Evolutionary conservation across 2,329 filamentous ascomycete species (phyloP), one percentile per base, ranked within the genome.

Genomic region (Rutstroemia sydowiana): DNA sequence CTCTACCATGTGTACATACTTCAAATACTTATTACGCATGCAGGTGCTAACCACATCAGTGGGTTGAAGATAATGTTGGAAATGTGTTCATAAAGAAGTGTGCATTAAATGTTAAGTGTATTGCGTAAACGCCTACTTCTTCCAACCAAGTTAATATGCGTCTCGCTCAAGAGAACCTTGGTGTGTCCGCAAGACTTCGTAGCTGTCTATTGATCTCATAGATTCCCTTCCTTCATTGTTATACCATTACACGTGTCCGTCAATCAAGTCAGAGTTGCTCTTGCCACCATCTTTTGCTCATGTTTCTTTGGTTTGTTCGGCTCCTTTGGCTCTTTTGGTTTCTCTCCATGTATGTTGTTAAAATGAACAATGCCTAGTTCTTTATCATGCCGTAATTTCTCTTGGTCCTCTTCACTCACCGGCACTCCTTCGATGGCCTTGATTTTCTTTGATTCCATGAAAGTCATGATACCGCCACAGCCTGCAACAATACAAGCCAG

Each of bases 361-460:
- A 75, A 82, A 61, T 84, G 81, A 42, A 70, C 71, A 18, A 84
- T 73, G 2, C 80, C 80, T 51, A 71, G 58, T 58, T 80, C 77
- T 55, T 71, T 70, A 57, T 84, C 81, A 8, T 64, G 66, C 16
- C 70, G 70, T 30, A 84, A 68, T 46, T 70, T 71, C 55, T 74
- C 70, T 34, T 70, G 61, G 58, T 85, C 81, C 58, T 72, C 70
- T 44, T 78, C 75, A 10, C 73, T 76, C n/a, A 85, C 69, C 2
- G 80, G 77, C 13, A 88, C 81, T 1, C 86, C 86, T 65, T 91
- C 87, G 39, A 88, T 75, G 26, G 73, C 71, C 71, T 89, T 90
- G 28, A 89, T 79, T 45, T 74, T 75, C 65, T 82, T 86, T 7
- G 85, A 86, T 65, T 93, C 87, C 20, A 80, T 59, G 56, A 84